phyloP scores from a whole-genome alignment of 192 early-diverging fungal genomes.

The Phlyctochytrium planicorne region DNA sequence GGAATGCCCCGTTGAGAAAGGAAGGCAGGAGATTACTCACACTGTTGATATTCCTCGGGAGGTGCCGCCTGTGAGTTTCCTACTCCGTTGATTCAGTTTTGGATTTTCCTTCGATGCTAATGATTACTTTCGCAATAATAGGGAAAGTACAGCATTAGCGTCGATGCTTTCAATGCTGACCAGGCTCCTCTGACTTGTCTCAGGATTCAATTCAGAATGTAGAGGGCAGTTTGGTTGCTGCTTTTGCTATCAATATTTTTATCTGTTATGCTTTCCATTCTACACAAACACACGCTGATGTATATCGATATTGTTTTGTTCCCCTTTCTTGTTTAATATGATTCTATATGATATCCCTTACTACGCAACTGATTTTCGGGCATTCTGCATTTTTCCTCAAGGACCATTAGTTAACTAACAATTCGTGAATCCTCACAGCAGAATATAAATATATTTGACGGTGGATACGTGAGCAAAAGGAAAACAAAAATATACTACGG shows the following conservation, averaged over 20 bases:
- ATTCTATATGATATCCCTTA: too few species aligned
- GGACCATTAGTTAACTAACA: too few species aligned
- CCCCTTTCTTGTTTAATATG: too few species aligned
- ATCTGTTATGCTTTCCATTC: too few species aligned
- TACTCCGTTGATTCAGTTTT: background rate
- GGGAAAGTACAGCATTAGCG: conserved; percentile 40
- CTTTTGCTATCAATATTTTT: too few species aligned
- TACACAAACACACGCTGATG: too few species aligned
- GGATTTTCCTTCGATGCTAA: background rate
- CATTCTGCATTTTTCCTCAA: too few species aligned
- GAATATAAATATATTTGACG: background rate
- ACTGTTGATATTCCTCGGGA: conserved; percentile 46
- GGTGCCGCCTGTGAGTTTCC: conserved; percentile 42
- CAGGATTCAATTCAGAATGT: conserved; percentile 35
- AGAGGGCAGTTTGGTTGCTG: too few species aligned
- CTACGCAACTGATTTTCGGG: too few species aligned
- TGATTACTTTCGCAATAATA: conserved; percentile 12
- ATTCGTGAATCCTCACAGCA: too few species aligned
- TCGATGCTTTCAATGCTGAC: conserved; percentile 30
- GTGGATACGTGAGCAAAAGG: background rate
- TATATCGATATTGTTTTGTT: too few species aligned
- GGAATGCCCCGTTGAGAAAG: conserved; percentile 51
- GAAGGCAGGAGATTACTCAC: conserved; percentile 35
- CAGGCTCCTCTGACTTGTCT: conserved; percentile 33
- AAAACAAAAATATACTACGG: background rate